phyloP scores from a whole-genome alignment of 225 moss, liverwort and hornwort genomes.

The Sphagnum tenellum region DNA sequence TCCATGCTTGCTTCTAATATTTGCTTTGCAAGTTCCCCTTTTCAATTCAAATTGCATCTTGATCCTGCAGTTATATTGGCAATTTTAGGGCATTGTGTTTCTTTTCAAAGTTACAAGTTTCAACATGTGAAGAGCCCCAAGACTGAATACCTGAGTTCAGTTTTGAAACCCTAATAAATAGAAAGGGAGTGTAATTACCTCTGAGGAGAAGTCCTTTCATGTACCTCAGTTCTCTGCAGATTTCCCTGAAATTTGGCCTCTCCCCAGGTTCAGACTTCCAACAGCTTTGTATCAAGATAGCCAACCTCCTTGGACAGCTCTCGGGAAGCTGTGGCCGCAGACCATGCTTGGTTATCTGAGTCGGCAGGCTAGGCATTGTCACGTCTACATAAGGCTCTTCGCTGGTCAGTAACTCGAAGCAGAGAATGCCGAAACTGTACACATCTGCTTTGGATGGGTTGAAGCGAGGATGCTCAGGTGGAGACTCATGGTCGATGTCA shows the following conservation, averaged over 20 bases:
- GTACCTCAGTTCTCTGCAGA: conserved; percentile 9
- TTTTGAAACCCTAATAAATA: not conserved
- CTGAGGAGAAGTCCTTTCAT: conserved; percentile 5
- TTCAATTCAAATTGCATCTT: too few relatives aligned
- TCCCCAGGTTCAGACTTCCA: conserved; percentile 1
- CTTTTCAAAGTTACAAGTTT: too few relatives aligned
- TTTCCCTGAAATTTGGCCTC: conserved; percentile 5
- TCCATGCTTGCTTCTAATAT: too few relatives aligned
- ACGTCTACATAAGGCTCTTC: conserved; percentile 3
- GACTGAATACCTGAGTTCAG: too few relatives aligned
- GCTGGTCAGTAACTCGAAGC: conserved; percentile 2
- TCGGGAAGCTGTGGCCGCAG: conserved; percentile 4
- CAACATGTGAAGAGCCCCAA: too few relatives aligned
- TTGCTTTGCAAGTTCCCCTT: too few relatives aligned
- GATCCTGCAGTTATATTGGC: too few relatives aligned
- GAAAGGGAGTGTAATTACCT: not conserved
- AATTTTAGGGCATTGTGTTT: too few relatives aligned
- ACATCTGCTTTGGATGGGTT: conserved; percentile 5
- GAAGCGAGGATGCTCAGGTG: not conserved
- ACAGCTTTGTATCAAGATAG: conserved; percentile 4
- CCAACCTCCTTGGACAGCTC: not conserved
- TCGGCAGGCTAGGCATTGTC: not conserved
- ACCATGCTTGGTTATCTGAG: not conserved
- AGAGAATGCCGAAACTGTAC: conserved; percentile 9
- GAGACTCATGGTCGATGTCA: not conserved